Conservation (phyloP, 2,329 filamentous ascomycete species). For the Sporothrix euskadiensis region DNA sequence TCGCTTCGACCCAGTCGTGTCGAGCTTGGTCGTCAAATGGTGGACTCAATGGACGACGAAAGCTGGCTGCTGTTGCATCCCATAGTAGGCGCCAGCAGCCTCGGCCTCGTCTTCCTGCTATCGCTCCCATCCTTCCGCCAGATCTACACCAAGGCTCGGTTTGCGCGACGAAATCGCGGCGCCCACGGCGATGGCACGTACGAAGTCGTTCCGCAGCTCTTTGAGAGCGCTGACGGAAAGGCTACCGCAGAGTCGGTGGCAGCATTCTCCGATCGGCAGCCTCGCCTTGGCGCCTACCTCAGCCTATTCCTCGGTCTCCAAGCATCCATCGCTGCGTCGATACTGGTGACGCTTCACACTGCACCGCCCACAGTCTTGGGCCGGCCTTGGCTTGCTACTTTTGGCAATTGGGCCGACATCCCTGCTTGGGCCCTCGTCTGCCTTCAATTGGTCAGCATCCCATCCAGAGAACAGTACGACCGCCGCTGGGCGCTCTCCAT, state of each 20-base stretch:
- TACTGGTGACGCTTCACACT: conserved; percentile 29
- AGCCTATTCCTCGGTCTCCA: conserved; percentile 36
- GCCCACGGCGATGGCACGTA: conserved; percentile 30
- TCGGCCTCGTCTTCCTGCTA: conserved; percentile 30
- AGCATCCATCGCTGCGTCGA: conserved; percentile 34
- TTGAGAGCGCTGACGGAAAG: conserved; percentile 39
- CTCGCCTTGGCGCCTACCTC: conserved; percentile 36
- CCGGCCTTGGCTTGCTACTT: background rate
- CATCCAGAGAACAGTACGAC: conserved; percentile 36
- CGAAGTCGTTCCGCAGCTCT: conserved; percentile 35
- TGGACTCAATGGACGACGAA: conserved; percentile 25
- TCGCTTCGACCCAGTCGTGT: background rate
- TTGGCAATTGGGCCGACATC: conserved; percentile 34
- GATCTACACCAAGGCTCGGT: conserved; percentile 26
- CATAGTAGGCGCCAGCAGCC: conserved; percentile 29
- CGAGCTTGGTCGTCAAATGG: background rate
- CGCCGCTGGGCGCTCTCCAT: conserved; percentile 36
- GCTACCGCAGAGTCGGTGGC: conserved; percentile 40
- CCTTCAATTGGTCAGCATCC: conserved; percentile 38
- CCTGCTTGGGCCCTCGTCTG: conserved; percentile 36
- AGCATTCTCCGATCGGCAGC: conserved; percentile 37
- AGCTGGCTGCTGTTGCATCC: conserved; percentile 23
- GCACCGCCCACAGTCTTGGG: background rate
- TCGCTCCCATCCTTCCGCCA: conserved; percentile 33
- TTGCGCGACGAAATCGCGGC: conserved; percentile 27